These are phyloP conservation scores for Spongospora subterranea DNA, from an alignment of 208 protist species.

Conservation along the genomic window DNA sequence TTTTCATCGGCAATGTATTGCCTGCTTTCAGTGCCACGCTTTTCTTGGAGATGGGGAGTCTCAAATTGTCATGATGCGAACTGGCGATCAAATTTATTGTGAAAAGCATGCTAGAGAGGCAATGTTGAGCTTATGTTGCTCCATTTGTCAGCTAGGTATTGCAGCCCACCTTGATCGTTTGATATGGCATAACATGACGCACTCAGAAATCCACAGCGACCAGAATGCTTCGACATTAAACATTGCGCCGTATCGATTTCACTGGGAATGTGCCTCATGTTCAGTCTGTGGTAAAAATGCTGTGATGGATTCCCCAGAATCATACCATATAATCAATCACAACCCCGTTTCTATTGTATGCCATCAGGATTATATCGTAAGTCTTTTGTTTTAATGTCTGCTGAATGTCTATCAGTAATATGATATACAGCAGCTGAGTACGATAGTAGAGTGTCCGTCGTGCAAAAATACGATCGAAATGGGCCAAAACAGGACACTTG, in stretches of 20 bases:
- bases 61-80: not conserved
- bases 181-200: not conserved
- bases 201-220: not conserved
- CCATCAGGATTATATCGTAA: not conserved
- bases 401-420: not conserved
- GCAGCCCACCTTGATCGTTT: not conserved
- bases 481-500: conserved; percentile 5
- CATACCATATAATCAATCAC: not conserved
- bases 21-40: not conserved
- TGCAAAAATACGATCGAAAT: not conserved
- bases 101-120: not conserved
- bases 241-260: conserved; percentile 40
- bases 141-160: conserved; percentile 28
- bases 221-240: not conserved
- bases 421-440: not conserved
- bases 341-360: not conserved
- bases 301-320: not conserved
- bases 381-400: not conserved
- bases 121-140: not conserved
- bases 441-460: not conserved
- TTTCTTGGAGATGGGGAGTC: not conserved
- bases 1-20: not conserved
- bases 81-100: not conserved
- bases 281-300: not conserved
- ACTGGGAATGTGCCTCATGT: conserved; percentile 7